Evolutionary conservation across 148 eudicot species (phyloP).

Genomic region (Dysphania ambrosioides): DNA sequence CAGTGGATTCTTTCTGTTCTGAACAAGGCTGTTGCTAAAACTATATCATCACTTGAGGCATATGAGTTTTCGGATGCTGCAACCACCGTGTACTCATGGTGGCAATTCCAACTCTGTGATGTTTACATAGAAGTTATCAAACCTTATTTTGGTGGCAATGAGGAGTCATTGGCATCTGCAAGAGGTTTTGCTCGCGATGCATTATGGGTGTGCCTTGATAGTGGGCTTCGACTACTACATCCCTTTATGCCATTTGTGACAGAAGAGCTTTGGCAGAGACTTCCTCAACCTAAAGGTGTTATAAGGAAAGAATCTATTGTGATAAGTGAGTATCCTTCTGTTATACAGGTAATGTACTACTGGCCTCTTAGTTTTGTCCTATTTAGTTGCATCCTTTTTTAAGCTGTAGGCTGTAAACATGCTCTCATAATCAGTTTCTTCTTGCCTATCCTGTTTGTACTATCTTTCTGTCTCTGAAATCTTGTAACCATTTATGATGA

Average conservation of each 20-base stretch:
- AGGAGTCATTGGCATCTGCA: constrained; percentile 42
- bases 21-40: constrained; percentile 70
- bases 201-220: constrained; percentile 84
- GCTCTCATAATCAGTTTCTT: background rate
- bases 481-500: constrained; percentile 3
- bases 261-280: constrained; percentile 97
- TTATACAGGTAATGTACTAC: constrained; percentile 42
- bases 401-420: background rate
- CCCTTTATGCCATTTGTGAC: constrained; percentile 96
- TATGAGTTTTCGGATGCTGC: constrained; percentile 89
- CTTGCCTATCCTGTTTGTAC: background rate
- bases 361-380: background rate
- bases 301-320: constrained; percentile 72
- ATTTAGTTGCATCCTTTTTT: background rate
- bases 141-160: constrained; percentile 59
- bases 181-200: constrained; percentile 68
- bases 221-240: constrained; percentile 80
- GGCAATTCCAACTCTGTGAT: constrained; percentile 92
- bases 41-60: constrained; percentile 64
- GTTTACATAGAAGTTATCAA: constrained; percentile 84
- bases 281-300: constrained; percentile 58
- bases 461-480: background rate
- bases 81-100: constrained; percentile 83
- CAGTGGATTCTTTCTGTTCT: constrained; percentile 86
- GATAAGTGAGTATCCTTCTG: constrained; percentile 70